Evolutionary conservation across 306 rosid species (phyloP), one percentile per base, ranked within the genome.

Genomic region (Ammopiptanthus mongolicus): DNA sequence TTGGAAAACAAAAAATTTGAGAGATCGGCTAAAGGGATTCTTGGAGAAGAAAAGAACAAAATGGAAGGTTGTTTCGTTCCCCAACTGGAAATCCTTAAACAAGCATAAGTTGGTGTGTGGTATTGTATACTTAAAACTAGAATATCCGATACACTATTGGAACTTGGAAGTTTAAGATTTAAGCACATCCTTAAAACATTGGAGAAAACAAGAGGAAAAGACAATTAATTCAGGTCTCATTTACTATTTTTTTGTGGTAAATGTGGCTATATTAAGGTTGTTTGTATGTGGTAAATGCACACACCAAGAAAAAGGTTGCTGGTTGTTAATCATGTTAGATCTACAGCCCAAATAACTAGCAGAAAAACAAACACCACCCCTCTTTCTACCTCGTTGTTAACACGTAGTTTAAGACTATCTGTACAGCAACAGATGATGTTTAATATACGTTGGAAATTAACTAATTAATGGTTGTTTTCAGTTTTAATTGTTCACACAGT

Each of bases 31-130:
- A n/a, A n/a, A n/a, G n/a, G 4, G 86, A 3, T 74, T 78, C 52
- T 6, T 73, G 7, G 76, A 80, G 55, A 78, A 69, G 33, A 75
- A 60, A 25, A 57, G 23, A 12, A 18, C 37, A 5, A 58, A 22
- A 12, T 93, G 93, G 3, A 91, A 80, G 52, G 13, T 84, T 25
- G 87, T 89, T 52, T 53, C 94, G 88, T 91, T 0, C 88, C 91
- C 0, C 97, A 86, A 44, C 1, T 23, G 48, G 76, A 69, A 18
- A 81, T 87, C 64, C 72, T 89, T 5, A 65, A 34, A 10, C 90
- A 91, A 68, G 2, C 61, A 1, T 71, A 91, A 0, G 72, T 78
- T 28, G 88, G 88, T 1, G 89, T 60, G 61, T 87, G 5, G 36
- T 1, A 25, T 25, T 0, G 47, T 41, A 1, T 9, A 41, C 17